Percentiles rank a stretch among this genome's conserved stretches.
Evolutionary conservation across 768 basidiomycete genomes (phyloP).

Genomic region (Panaeolus papilionaceus): DNA sequence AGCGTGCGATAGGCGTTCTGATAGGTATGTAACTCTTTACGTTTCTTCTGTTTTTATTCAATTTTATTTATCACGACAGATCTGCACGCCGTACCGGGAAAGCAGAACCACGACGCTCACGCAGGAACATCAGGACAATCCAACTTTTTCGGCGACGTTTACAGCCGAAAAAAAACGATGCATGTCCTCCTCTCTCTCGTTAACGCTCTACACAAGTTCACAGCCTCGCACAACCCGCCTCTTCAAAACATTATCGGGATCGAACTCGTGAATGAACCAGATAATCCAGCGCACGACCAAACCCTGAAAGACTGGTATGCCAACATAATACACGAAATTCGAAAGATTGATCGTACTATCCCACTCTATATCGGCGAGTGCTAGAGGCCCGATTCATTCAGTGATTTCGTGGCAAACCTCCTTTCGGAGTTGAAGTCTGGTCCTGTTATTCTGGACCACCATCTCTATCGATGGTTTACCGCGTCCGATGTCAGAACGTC

Average conservation of each 20-base stretch:
- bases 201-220: constrained; percentile 31
- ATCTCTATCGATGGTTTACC: constrained; percentile 85
- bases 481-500: constrained; percentile 56
- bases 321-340: constrained; percentile 58
- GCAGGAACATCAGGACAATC: constrained; percentile 62
- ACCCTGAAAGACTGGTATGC: constrained; percentile 69
- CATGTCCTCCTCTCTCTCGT: constrained; percentile 54
- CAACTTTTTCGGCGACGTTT: constrained; percentile 52
- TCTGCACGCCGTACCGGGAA: constrained; percentile 77
- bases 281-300: constrained; percentile 50
- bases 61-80: constrained; percentile 42
- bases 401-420: constrained; percentile 52
- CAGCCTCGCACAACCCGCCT: constrained; percentile 38
- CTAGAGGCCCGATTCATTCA: constrained; percentile 74
- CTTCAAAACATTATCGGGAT: constrained; percentile 63
- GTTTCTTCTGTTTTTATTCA: neutral
- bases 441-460: constrained; percentile 76
- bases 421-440: constrained; percentile 20
- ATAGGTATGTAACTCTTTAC: constrained; percentile 51
- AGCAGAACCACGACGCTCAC: constrained; percentile 75
- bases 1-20: constrained; percentile 72
- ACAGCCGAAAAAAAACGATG: constrained; percentile 53
- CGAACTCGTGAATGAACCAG: constrained; percentile 66
- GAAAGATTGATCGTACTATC: constrained; percentile 54
- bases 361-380: constrained; percentile 80